A percentile compares a stretch with the other conserved stretches of the same genome.
Evolutionary conservation across 1,284 basidiomycete genomes (phyloP).

Genomic region (Ustilago cynodontis): DNA sequence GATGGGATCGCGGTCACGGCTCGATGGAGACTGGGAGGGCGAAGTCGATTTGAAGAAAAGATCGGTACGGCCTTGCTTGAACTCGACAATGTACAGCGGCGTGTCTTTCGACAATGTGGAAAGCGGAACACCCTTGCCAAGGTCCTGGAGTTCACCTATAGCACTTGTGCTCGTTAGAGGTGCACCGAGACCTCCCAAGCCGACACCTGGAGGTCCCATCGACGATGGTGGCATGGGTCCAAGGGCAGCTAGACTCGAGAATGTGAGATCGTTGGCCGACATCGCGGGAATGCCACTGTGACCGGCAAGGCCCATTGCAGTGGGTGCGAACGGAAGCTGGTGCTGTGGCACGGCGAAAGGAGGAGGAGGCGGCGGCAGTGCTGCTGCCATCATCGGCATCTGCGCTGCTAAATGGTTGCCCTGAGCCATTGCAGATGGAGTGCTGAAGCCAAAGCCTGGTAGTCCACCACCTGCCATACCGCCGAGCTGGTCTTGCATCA

Average conservation of each 20-base stretch:
- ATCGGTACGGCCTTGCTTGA: constrained; percentile 95
- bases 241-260: constrained; percentile 51
- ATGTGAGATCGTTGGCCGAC: constrained; percentile 36
- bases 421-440: constrained; percentile 4
- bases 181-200: constrained; percentile 15
- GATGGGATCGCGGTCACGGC: constrained; percentile 70
- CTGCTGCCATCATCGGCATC: constrained; percentile 7
- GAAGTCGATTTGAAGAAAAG: constrained; percentile 79
- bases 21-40: constrained; percentile 30
- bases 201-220: constrained; percentile 29
- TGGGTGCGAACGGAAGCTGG: constrained; percentile 11
- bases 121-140: constrained; percentile 90
- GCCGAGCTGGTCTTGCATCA: constrained; percentile 16
- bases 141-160: constrained; percentile 72
- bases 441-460: constrained; percentile 10
- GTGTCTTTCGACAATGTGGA: constrained; percentile 83
- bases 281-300: not conserved
- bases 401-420: constrained; percentile 16
- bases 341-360: constrained; percentile 23
- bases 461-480: not conserved
- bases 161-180: constrained; percentile 19
- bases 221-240: constrained; percentile 53
- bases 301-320: constrained; percentile 9
- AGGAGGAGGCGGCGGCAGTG: not conserved
- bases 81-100: constrained; percentile 95